A percentile compares a stretch with the other conserved stretches of the same genome.
Conservation (phyloP, 2,329 filamentous ascomycete genomes). For the Akanthomyces uredinophilus region DNA sequence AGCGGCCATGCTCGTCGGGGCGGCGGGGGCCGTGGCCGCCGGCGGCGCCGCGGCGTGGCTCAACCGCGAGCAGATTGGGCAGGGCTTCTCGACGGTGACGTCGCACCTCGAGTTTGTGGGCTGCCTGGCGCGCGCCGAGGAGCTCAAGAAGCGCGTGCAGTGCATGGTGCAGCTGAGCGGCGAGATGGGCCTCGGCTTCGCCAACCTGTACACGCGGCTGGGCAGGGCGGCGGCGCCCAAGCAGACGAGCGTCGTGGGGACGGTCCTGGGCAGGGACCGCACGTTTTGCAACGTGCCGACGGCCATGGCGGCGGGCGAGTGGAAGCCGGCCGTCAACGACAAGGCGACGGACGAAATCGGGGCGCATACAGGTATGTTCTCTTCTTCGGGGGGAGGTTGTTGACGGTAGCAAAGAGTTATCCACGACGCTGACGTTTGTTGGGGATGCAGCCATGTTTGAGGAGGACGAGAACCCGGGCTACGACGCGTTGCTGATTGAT, state of each 20-base stretch:
- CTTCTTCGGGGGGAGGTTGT: no score
- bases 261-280: conserved; percentile 62
- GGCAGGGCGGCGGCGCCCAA: conserved; percentile 60
- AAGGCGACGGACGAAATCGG: conserved; percentile 70
- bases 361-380: conserved; percentile 68
- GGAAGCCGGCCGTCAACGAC: conserved; percentile 72
- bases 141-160: conserved; percentile 69
- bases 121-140: conserved; percentile 77
- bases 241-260: conserved; percentile 47
- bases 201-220: conserved; percentile 81
- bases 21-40: conserved; percentile 74
- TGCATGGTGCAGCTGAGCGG: conserved; percentile 59
- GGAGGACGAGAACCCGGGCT: conserved; percentile 65
- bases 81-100: conserved; percentile 75
- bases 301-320: conserved; percentile 48
- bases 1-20: conserved; percentile 80
- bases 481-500: conserved; percentile 59
- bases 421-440: not conserved
- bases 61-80: conserved; percentile 72
- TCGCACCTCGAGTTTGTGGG: conserved; percentile 93
- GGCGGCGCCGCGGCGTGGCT: conserved; percentile 81
- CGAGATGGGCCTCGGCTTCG: conserved; percentile 69
- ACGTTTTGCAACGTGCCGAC: conserved; percentile 82
- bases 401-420: conserved; percentile 12
- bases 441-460: conserved; percentile 62